Conservation (phyloP, 257 asterid genomes). For the Capsicum rhomboideum region DNA sequence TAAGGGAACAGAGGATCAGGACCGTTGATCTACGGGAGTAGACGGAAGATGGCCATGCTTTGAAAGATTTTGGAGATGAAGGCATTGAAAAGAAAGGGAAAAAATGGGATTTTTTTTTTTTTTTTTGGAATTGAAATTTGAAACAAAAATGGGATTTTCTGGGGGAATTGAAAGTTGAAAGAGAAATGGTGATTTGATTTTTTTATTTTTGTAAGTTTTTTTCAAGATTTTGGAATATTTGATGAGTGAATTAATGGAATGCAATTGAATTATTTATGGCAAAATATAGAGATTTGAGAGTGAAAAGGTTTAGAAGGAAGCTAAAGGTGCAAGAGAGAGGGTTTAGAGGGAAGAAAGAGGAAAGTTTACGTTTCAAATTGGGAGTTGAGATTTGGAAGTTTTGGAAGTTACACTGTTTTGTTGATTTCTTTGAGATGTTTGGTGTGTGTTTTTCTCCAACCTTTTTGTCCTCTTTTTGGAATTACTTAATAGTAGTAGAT, state of each 20-base stretch:
- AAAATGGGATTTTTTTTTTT: background rate
- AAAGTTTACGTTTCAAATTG: background rate
- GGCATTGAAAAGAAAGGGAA: slow-evolving; percentile 33
- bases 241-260: background rate
- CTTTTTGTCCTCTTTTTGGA: background rate
- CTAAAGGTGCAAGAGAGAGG: no score
- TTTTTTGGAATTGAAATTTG: background rate
- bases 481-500: no score
- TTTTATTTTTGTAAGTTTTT: background rate
- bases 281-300: background rate
- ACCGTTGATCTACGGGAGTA: slow-evolving; percentile 41
- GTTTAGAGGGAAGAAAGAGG: background rate
- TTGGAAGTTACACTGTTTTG: background rate
- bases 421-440: background rate
- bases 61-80: slow-evolving; percentile 69
- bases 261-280: background rate
- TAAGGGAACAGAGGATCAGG: slow-evolving; percentile 27
- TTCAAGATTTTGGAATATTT: background rate
- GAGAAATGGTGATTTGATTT: background rate
- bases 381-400: background rate
- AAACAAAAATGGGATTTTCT: no score
- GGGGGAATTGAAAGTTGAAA: no score
- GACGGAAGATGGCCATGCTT: slow-evolving; percentile 50
- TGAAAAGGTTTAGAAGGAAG: background rate
- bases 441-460: no score